These are phyloP conservation scores for Takashimella koratensis DNA, from an alignment of 1,284 basidiomycete species.

Conservation along the genomic window DNA sequence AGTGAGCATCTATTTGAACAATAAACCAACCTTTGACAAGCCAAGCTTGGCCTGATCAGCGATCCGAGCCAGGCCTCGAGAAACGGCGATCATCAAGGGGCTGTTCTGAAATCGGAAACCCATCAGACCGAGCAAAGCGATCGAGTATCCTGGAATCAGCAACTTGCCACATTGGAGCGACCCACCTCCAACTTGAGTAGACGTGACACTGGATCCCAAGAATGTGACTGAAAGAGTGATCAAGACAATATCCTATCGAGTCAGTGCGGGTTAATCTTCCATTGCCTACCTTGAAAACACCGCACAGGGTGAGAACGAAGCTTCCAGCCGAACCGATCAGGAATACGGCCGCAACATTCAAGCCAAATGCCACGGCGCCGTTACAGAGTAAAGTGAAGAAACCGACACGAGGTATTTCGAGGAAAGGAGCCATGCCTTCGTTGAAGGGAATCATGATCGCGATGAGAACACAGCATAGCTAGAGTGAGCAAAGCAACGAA, in stretches of 20 bases:
- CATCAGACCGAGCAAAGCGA: conserved; percentile 36
- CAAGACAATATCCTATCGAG: neutral
- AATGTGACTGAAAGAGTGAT: neutral
- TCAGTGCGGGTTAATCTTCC: neutral
- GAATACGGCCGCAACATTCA: conserved; percentile 88
- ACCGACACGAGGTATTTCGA: conserved; percentile 63
- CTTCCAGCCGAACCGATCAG: conserved; percentile 83
- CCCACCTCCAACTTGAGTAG: neutral
- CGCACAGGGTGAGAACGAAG: conserved; percentile 83
- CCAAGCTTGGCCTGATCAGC: neutral
- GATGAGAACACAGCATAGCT: conserved; percentile 55
- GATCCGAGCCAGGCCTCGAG: neutral
- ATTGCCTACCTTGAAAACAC: conserved; percentile 75
- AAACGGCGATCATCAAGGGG: neutral
- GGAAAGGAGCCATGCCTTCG: conserved; percentile 84
- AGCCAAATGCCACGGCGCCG: conserved; percentile 78
- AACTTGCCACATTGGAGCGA: neutral
- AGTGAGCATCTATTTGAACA: neutral
- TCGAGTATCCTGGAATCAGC: conserved; percentile 19
- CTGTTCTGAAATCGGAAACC: conserved; percentile 13
- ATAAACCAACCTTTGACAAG: neutral
- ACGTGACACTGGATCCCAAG: neutral
- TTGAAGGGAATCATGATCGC: conserved; percentile 76
- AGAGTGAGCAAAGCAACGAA: neutral
- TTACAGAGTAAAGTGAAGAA: conserved; percentile 72